phyloP scores from a whole-genome alignment of 768 basidiomycete genomes.

The Mycena belliarum region DNA sequence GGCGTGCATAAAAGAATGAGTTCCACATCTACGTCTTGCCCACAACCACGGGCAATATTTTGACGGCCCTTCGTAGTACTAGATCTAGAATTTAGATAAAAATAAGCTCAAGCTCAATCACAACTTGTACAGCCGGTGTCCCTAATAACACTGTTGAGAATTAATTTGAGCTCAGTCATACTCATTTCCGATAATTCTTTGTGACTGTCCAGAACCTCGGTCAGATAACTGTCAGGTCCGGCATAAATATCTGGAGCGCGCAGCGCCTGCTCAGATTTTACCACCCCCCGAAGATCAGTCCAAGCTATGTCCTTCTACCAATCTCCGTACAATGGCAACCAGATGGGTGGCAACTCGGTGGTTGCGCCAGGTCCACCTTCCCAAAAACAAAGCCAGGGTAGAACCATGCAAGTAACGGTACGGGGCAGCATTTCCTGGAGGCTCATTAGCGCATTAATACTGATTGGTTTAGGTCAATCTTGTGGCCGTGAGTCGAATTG shows the following conservation, averaged over 20 bases:
- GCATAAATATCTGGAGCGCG: conserved; percentile 11
- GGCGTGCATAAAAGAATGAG: too few relatives aligned
- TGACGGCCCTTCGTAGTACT: too few relatives aligned
- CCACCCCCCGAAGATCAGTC: not conserved
- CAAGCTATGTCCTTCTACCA: conserved; percentile 4
- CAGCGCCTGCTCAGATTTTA: not conserved
- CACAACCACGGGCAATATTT: too few relatives aligned
- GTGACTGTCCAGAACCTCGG: not conserved
- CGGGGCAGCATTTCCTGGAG: not conserved
- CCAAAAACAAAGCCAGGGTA: not conserved
- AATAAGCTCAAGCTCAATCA: not conserved
- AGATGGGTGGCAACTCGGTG: not conserved
- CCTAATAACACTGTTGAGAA: too few relatives aligned
- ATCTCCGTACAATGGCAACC: too few relatives aligned
- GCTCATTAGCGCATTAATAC: not conserved
- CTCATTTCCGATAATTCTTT: conserved; percentile 7
- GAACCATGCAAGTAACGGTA: conserved; percentile 9
- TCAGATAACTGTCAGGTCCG: too few relatives aligned
- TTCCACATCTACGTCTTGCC: too few relatives aligned
- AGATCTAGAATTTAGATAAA: not conserved
- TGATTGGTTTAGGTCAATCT: conserved; percentile 12
- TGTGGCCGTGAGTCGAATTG: not conserved
- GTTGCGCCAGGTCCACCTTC: not conserved
- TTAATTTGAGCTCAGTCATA: not conserved
- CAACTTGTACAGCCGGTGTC: not conserved